Evolutionary conservation across 805 yeast genomes (phyloP), one percentile per base, ranked within the genome.

Genomic region (Candida hispaniensis): DNA sequence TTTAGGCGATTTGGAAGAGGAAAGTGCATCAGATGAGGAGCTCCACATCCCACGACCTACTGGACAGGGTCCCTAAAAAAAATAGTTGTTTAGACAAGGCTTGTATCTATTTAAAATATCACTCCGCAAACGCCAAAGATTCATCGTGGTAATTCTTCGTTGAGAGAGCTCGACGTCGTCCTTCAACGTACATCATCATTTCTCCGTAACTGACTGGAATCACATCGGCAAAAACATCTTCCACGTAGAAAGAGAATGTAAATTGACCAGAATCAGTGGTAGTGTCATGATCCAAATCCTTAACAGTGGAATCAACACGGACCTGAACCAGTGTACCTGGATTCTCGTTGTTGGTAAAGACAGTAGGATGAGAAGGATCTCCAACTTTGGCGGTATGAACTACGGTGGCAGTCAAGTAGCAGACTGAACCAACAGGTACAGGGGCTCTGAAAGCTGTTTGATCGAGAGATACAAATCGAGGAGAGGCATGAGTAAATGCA

Each of bases 371-470:
- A 18, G 38, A 30, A 11, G 43, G 33, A 27, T 52, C 50, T n/a
- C 41, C 76, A 34, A 81, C 59, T 46, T 79, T 88, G 52, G 82
- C 93, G 3, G 95, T 83, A 58, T 86, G 83, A 14, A 79, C 82
- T 6, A 86, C 81, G 13, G 76, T 64, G 1, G 96, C 91, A 36
- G 73, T 69, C 74, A 83, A 73, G 44, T 75, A 79, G 41, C 86
- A 61, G 6, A 88, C 94, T 1, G 86, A 75, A 1, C 97, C 96
- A 11, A 86, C 95, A 1, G 96, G 96, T 6, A 86, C 97, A 2
- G 97, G 97, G 12, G 86, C 79, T 50, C 79, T 75, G 66, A 86
- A 86, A 14, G 93, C 79, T 26, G 94, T 83, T 14, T 91, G 78
- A 54, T 86, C 96, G 46, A 86, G 66, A 2, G 94, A 79, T 7